Conservation (phyloP, 1,284 basidiomycete genomes). For the Cryptococcus deneoformans region DNA sequence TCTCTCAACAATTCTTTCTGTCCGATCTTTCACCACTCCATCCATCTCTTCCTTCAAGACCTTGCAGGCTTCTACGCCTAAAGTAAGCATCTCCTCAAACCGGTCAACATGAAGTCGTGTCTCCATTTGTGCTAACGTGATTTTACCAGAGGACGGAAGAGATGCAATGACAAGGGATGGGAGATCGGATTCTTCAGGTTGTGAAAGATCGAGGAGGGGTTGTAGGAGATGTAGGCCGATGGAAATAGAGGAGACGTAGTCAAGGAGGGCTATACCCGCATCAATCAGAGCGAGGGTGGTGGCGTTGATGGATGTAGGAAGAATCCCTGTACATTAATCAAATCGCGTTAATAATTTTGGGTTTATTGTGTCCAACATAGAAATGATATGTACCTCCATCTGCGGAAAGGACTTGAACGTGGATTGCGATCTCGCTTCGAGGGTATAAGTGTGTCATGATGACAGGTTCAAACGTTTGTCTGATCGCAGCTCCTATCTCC, state of each 20-base stretch:
- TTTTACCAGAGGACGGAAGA: slow-evolving; percentile 71
- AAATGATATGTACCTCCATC: slow-evolving; percentile 62
- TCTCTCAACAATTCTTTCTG: slow-evolving; percentile 58
- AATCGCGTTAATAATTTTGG: neutral
- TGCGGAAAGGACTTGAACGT: slow-evolving; percentile 86
- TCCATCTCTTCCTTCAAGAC: slow-evolving; percentile 86
- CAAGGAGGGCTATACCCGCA: slow-evolving; percentile 84
- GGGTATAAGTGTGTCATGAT: slow-evolving; percentile 89
- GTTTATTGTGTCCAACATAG: neutral
- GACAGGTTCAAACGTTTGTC: slow-evolving; percentile 93
- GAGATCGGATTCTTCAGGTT: slow-evolving; percentile 84
- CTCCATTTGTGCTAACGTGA: slow-evolving; percentile 89
- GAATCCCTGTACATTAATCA: slow-evolving; percentile 57
- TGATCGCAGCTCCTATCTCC: slow-evolving; percentile 81
- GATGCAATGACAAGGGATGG: slow-evolving; percentile 82
- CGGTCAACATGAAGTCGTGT: slow-evolving; percentile 89
- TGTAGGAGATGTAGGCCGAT: slow-evolving; percentile 67
- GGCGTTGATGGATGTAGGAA: slow-evolving; percentile 93
- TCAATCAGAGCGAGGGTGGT: slow-evolving; percentile 87
- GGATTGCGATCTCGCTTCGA: slow-evolving; percentile 89
- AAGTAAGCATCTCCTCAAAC: slow-evolving; percentile 80
- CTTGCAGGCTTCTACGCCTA: slow-evolving; percentile 73
- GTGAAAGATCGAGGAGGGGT: slow-evolving; percentile 81
- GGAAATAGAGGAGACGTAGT: slow-evolving; percentile 84
- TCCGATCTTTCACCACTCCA: slow-evolving; percentile 63